Base-by-base conservation (phyloP, 2,329 filamentous ascomycete species). In the Microascus cirrosus region DNA sequence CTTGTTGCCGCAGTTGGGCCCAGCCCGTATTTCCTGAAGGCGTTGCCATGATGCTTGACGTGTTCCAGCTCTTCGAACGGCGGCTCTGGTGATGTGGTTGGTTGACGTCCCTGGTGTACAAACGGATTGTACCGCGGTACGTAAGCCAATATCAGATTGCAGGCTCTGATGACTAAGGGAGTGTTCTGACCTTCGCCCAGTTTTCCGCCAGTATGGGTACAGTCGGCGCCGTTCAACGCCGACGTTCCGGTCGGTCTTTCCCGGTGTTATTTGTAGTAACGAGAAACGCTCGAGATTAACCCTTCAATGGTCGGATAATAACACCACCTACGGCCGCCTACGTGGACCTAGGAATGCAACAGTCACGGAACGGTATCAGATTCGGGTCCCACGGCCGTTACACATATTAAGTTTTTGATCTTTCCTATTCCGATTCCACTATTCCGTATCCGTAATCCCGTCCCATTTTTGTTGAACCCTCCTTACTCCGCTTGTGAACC, bases 1-100 rank as follows among this genome's bases (percentile, higher is more conserved):
- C 90, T 74, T 97, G 93, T 71, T 96, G 91, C 66, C 94, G 89
- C 64, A 97, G 81, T 75, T 96, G 91, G 67, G 90, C 86, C 94
- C 94, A 99, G 74, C 91, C 86, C 62, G 81, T 78, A 62, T 74
- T 83, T 62, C 81, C 75, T 53, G 77, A 73, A 59, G 76, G 71
- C 63, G 77, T 68, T 62, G 79, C 74, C 81, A 84, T 85, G 62
- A 55, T 67, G 52, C 48, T 54, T 57, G 54, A 61, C 54, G 56
- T 20, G 42, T 22, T 13, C 54, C 56, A 50, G 61, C 42, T 22
- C 13, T 25, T 36, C 25, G 24, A 8, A 32, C 28, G 28, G 18
- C 5, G 45, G 12, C 55, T 50, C 28, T 55, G 34, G 53, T 55
- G 53, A 55, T 39, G 53, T 39, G 53, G 53, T 55, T 55, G 25